Conservation (phyloP, 2,329 filamentous ascomycete genomes). For the Elsinoe batatas region DNA sequence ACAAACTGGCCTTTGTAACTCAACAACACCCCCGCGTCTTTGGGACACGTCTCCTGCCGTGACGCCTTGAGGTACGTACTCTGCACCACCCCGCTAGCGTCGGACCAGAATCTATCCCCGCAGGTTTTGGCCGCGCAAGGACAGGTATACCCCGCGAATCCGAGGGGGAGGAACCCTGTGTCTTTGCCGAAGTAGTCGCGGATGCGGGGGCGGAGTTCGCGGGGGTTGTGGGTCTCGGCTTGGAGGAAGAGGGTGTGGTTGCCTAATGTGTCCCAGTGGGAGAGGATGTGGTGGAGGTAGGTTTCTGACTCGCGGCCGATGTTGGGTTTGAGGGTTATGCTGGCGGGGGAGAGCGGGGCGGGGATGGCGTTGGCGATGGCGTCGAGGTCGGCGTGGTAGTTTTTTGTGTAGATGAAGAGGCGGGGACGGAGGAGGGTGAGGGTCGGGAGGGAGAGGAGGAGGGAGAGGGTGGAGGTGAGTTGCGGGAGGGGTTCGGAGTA, state of each 20-base stretch:
- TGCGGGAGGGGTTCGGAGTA: conserved; percentile 27
- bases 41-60: conserved; percentile 14
- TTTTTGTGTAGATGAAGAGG: conserved; percentile 28
- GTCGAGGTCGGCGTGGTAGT: conserved; percentile 19
- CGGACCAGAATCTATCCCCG: conserved; percentile 33
- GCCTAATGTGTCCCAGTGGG: conserved; percentile 34
- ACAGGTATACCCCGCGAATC: conserved; percentile 31
- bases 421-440: conserved; percentile 18
- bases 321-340: conserved; percentile 27
- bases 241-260: conserved; percentile 41
- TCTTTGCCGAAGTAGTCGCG: conserved; percentile 30
- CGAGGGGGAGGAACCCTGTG: conserved; percentile 39
- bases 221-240: conserved; percentile 33
- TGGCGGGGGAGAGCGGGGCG: conserved; percentile 17
- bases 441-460: conserved; percentile 19
- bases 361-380: conserved; percentile 20
- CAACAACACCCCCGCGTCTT: conserved; percentile 24
- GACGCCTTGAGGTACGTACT: conserved; percentile 26
- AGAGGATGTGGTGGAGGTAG: conserved; percentile 39
- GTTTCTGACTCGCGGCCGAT: conserved; percentile 37
- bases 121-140: conserved; percentile 33
- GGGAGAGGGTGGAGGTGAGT: conserved; percentile 21
- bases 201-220: conserved; percentile 30
- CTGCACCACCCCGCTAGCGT: conserved; percentile 31
- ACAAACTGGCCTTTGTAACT: conserved; percentile 42